phyloP scores from a whole-genome alignment of 129 eudicot genomes.

The Lonicera japonica region DNA sequence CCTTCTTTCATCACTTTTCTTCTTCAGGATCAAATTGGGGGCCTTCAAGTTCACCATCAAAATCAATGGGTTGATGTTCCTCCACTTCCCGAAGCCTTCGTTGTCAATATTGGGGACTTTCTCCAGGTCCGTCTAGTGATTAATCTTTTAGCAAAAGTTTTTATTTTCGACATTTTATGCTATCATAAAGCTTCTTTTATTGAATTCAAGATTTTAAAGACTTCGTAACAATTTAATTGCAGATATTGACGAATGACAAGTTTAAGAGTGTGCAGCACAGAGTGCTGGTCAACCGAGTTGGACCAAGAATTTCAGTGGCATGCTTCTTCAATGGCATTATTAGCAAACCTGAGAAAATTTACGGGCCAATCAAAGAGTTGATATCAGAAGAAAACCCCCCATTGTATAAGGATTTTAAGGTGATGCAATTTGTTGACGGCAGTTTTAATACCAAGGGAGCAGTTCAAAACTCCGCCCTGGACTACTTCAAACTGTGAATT shows the following conservation, averaged over 20 bases:
- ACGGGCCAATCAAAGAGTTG: constrained; percentile 1
- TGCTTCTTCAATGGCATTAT: not conserved
- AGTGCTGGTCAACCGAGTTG: not conserved
- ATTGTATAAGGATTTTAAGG: not conserved
- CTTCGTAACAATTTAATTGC: too few relatives aligned
- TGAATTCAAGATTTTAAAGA: too few relatives aligned
- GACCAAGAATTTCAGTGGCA: not conserved
- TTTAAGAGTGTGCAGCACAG: not conserved
- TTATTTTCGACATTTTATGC: too few relatives aligned
- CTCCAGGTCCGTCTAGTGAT: too few relatives aligned
- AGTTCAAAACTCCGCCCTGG: constrained; percentile 18
- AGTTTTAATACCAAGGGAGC: constrained; percentile 16
- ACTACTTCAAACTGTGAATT: constrained; percentile 13
- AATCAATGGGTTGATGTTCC: constrained; percentile 28
- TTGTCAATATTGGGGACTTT: constrained; percentile 40
- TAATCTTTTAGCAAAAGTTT: too few relatives aligned
- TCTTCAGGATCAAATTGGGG: constrained; percentile 39
- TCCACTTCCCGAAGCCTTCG: constrained; percentile 20
- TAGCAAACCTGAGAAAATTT: not conserved
- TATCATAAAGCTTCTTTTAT: too few relatives aligned
- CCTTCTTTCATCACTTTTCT: constrained; percentile 34
- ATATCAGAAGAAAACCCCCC: not conserved
- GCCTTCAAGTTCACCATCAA: constrained; percentile 35
- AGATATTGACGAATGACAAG: not conserved
- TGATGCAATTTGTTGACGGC: constrained; percentile 11